Conservation (phyloP, 805 yeast genomes). For the Pichia ethanolica region DNA sequence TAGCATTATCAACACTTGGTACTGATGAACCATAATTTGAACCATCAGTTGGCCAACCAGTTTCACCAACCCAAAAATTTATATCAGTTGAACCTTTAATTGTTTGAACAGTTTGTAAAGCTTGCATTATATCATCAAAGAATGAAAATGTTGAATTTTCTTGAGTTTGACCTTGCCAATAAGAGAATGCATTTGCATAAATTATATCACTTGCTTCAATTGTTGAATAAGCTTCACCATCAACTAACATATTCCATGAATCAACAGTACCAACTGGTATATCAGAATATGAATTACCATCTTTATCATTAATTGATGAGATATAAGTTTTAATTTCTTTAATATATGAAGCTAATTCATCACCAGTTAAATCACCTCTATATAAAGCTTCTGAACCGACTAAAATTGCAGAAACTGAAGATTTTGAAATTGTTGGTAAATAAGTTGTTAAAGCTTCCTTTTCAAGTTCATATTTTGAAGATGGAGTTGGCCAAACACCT, state of each 20-base stretch:
- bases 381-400: constrained; percentile 96
- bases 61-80: constrained; percentile 93
- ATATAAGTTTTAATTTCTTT: constrained; percentile 53
- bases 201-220: constrained; percentile 78
- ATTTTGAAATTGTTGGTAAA: constrained; percentile 64
- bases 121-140: constrained; percentile 97
- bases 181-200: constrained; percentile 92
- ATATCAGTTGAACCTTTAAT: constrained; percentile 81
- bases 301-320: constrained; percentile 58
- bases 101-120: constrained; percentile 80
- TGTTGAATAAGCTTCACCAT: constrained; percentile 62
- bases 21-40: constrained; percentile 55
- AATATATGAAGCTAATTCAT: constrained; percentile 63
- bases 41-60: constrained; percentile 95
- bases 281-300: constrained; percentile 68
- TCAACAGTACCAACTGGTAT: constrained; percentile 89
- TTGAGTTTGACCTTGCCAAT: constrained; percentile 96
- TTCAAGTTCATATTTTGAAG: constrained; percentile 67
- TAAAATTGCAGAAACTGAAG: constrained; percentile 65
- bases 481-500: constrained; percentile 94
- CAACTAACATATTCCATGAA: constrained; percentile 90
- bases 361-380: constrained; percentile 78
- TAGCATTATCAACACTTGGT: constrained; percentile 71
- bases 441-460: constrained; percentile 59
- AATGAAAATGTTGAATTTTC: constrained; percentile 81